Base-by-base conservation (phyloP, 192 early-diverging fungal genomes). In the Coemansia biformis region DNA sequence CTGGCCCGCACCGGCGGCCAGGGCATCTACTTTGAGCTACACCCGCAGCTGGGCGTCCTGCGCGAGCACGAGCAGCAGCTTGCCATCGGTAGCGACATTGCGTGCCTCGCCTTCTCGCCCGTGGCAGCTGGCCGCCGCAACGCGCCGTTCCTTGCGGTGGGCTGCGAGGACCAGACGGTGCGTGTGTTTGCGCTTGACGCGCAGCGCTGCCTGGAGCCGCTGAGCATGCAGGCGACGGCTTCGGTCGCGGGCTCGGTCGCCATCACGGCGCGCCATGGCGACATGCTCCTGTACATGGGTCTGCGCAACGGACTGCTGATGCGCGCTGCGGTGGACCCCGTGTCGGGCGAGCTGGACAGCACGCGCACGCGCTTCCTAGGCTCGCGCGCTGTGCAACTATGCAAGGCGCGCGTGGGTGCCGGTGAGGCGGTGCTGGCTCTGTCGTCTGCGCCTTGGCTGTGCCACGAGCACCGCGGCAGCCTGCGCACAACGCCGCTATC, bases 11-110 rank as follows among this genome's bases (percentile, higher is more conserved):
- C 47, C 12, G 49, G 52, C 54, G 90, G 86, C 6, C 92, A 91
- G 48, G 56, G 91, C 7, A 83, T 92, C 1, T 97, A 93, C 59
- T 94, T 99, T 76, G 93, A 98, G 71, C 77, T 99, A 37, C 90
- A 97, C 66, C 18, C 38, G 12, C 26, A 32, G 17, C 59, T 52
- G 39, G 86, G 81, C 18, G 87, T 86, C 58, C 66, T 98, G 54
- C 90, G 91, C 55, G 95, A 99, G 59, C 87, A 83, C 53, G 83
- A 88, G 36, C 83, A 91, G 14, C 77, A 83, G 13, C 81, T 86
- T 38, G 82, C 84, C 39, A 85, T 88, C 60, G 74, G 78, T 9
- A 73, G 81, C 17, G 78, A 81, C 19, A 76, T 93, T 22, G 81
- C 84, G 5, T 81, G 86, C 34, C 47, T 98, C 32, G 83, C 88